A percentile compares a stretch with the other conserved stretches of the same genome.
These are phyloP conservation scores for Nakazawaea ishiwadae DNA, from an alignment of 805 yeast genomes.

Conservation along the genomic window DNA sequence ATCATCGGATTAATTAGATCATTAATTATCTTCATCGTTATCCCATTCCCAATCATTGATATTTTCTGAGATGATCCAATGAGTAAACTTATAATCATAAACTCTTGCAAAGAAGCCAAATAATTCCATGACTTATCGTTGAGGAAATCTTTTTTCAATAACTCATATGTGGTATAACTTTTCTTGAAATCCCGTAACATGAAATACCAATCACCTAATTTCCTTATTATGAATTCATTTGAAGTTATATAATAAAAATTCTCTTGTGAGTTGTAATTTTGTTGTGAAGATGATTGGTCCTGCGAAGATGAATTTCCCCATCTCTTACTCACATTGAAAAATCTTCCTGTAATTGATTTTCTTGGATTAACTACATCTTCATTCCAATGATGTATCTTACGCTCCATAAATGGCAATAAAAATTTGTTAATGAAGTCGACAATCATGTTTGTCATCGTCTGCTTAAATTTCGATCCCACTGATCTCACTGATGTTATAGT, in stretches of 20 bases:
- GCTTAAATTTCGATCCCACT: slow-evolving; percentile 17
- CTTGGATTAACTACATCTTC: slow-evolving; percentile 76
- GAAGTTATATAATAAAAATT: slow-evolving; percentile 60
- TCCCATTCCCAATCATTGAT: slow-evolving; percentile 33
- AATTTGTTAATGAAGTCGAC: slow-evolving; percentile 43
- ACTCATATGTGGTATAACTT: slow-evolving; percentile 80
- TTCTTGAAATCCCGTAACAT: slow-evolving; percentile 86
- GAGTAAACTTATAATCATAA: slow-evolving; percentile 70
- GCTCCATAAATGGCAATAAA: slow-evolving; percentile 81
- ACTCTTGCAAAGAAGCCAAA: slow-evolving; percentile 83
- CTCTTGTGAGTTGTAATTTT: slow-evolving; percentile 43
- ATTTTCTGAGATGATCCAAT: slow-evolving; percentile 46
- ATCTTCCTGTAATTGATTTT: slow-evolving; percentile 68
- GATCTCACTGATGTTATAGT: slow-evolving; percentile 11
- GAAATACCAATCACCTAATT: slow-evolving; percentile 88
- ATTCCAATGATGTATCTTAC: slow-evolving; percentile 77
- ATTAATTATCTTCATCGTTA: slow-evolving; percentile 40
- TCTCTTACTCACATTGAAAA: slow-evolving; percentile 61
- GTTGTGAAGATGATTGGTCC: slow-evolving; percentile 13
- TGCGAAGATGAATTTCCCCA: slow-evolving; percentile 31
- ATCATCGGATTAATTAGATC: slow-evolving; percentile 56
- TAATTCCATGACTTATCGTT: slow-evolving; percentile 77
- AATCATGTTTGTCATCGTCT: slow-evolving; percentile 31
- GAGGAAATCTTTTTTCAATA: slow-evolving; percentile 70
- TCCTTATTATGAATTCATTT: slow-evolving; percentile 70